Evolutionary conservation across 441 rosid species (phyloP).

Genomic region (Pelargonium fulgidum): DNA sequence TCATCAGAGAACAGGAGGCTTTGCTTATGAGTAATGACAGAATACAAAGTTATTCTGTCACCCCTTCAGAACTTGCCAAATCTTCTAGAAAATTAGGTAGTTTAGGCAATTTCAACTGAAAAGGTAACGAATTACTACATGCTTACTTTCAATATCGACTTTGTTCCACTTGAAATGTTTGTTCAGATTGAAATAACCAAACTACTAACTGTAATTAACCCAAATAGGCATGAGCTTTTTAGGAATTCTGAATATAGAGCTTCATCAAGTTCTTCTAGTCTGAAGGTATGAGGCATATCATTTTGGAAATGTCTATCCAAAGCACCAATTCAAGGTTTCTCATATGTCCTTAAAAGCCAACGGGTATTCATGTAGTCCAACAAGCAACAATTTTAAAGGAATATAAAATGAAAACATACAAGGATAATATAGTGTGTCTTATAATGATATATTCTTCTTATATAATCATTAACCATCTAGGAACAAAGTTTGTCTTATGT

Average conservation of each 20-base stretch:
- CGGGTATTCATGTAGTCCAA: no score
- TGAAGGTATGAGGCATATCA: background rate
- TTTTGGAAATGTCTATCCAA: constrained; percentile 10
- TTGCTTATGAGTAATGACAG: background rate
- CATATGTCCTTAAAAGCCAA: background rate
- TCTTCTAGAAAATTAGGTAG: background rate
- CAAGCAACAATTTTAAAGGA: no score
- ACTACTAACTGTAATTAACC: background rate
- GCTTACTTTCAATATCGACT: background rate
- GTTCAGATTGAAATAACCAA: background rate
- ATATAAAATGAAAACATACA: background rate
- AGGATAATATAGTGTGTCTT: background rate
- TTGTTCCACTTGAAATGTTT: background rate
- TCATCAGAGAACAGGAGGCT: background rate
- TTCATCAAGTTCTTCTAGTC: background rate
- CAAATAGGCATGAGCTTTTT: background rate
- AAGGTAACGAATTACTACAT: background rate
- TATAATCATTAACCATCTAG: background rate
- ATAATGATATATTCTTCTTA: constrained; percentile 1
- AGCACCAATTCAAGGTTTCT: background rate
- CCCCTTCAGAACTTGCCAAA: background rate
- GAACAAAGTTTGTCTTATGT: background rate
- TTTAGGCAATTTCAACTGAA: background rate
- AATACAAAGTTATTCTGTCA: background rate
- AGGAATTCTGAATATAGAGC: background rate